Evolutionary conservation across 805 yeast species (phyloP).

Genomic region (Hanseniaspora hatyaiensis): DNA sequence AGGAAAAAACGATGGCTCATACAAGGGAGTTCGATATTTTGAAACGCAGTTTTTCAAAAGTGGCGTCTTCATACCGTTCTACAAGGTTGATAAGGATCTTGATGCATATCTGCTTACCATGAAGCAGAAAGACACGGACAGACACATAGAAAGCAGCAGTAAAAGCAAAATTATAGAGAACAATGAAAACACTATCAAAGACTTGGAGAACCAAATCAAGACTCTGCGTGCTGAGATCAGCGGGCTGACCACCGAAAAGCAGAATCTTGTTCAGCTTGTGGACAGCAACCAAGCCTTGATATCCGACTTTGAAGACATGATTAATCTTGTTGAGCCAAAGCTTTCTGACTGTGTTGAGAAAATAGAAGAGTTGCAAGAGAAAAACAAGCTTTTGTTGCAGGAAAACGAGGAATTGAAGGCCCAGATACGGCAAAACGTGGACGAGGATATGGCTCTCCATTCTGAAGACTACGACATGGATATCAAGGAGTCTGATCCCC

Average conservation of each 20-base stretch:
- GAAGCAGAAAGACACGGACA: conserved; percentile 20
- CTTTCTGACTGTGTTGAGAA: not conserved
- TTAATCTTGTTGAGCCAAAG: not conserved
- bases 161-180: conserved; percentile 27
- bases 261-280: not conserved
- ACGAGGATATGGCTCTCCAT: not conserved
- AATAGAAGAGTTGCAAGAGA: not conserved
- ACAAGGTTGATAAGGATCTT: conserved; percentile 27
- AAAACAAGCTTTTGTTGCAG: not conserved
- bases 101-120: conserved; percentile 8
- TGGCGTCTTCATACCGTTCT: conserved; percentile 63
- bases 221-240: conserved; percentile 25
- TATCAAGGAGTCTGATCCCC: not conserved
- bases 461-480: not conserved
- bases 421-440: not conserved
- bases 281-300: not conserved
- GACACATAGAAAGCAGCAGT: conserved; percentile 16
- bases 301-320: conserved; percentile 1
- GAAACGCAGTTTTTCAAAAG: conserved; percentile 48
- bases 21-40: conserved; percentile 60
- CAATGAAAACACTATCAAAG: conserved; percentile 28
- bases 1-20: conserved; percentile 84
- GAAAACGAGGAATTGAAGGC: not conserved
- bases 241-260: conserved; percentile 24
- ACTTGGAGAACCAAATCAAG: conserved; percentile 25